Percentiles rank a stretch among this genome's conserved stretches.
phyloP scores from a whole-genome alignment of 106 monocot genomes.

The Dendrobium huoshanense region DNA sequence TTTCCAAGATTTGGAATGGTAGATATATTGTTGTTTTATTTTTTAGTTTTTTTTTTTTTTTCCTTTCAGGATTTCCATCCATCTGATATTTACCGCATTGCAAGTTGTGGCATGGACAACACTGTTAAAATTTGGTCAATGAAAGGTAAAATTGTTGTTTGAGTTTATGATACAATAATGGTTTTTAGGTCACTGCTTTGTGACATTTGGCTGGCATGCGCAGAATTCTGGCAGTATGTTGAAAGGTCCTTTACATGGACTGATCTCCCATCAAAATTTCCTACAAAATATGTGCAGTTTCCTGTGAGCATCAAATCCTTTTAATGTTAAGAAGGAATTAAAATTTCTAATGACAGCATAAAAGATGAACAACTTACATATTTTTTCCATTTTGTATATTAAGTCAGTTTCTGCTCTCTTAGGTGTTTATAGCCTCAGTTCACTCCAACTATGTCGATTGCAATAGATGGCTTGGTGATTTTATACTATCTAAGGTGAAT shows the following conservation, averaged over 20 bases:
- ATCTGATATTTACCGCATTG: slow-evolving; percentile 90
- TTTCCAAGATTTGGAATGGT: neutral
- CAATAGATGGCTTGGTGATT: slow-evolving; percentile 97
- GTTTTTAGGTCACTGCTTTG: slow-evolving; percentile 1
- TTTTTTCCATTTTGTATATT: neutral
- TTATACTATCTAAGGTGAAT: slow-evolving; percentile 87
- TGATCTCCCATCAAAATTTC: slow-evolving; percentile 97
- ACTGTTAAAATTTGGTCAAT: slow-evolving; percentile 99
- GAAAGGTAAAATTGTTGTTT: slow-evolving; percentile 55
- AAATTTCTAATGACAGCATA: neutral
- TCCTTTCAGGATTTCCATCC: slow-evolving; percentile 93
- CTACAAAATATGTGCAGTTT: slow-evolving; percentile 99
- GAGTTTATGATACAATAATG: neutral
- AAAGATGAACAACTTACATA: neutral
- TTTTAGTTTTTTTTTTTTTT: neutral
- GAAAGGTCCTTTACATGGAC: slow-evolving; percentile 99
- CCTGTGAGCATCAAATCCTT: slow-evolving; percentile 53
- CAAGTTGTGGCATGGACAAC: slow-evolving; percentile 99
- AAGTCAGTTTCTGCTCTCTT: neutral
- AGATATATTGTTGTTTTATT: neutral
- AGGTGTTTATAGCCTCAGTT: slow-evolving; percentile 84
- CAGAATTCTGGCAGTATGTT: slow-evolving; percentile 98
- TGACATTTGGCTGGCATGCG: slow-evolving; percentile 14
- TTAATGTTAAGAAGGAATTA: neutral
- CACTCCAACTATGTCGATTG: slow-evolving; percentile 99